phyloP scores from a whole-genome alignment of 441 rosid species.

The Mallotus japonicus region DNA sequence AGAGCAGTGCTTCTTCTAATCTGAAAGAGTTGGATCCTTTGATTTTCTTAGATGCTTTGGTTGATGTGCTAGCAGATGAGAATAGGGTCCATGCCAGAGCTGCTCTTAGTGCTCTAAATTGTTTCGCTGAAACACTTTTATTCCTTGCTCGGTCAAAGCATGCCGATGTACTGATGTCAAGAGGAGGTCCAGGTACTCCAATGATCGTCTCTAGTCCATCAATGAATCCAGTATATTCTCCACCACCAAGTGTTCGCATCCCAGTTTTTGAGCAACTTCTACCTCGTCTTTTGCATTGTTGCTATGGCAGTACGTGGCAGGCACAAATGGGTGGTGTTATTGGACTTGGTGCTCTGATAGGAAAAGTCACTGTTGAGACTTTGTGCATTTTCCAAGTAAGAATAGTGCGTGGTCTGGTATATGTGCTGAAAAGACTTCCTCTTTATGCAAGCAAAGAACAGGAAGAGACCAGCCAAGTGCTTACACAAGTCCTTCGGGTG shows the following conservation, averaged over 20 bases:
- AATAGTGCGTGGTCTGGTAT: conserved; percentile 81
- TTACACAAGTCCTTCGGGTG: conserved; percentile 93
- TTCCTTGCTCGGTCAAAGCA: conserved; percentile 90
- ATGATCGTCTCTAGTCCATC: conserved; percentile 99
- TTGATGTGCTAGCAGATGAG: conserved; percentile 91
- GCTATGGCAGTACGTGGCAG: conserved; percentile 97
- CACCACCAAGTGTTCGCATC: conserved; percentile 83
- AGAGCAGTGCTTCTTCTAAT: conserved; percentile 48
- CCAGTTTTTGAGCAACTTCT: conserved; percentile 98
- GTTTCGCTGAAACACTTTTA: conserved; percentile 86
- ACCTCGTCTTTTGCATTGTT: conserved; percentile 95
- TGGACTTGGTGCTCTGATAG: conserved; percentile 96
- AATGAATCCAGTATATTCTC: conserved; percentile 93
- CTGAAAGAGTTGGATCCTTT: conserved; percentile 89
- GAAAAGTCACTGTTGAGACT: conserved; percentile 95
- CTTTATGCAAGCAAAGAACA: conserved; percentile 90
- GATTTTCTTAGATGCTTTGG: conserved; percentile 88
- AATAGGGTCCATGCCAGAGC: conserved; percentile 90
- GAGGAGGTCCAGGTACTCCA: conserved; percentile 84
- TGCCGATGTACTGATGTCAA: conserved; percentile 70
- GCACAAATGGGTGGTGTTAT: conserved; percentile 99
- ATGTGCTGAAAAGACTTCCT: conserved; percentile 95
- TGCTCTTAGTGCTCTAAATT: conserved; percentile 76
- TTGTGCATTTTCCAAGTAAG: conserved; percentile 84
- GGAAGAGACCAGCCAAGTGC: conserved; percentile 98